phyloP scores from a whole-genome alignment of 257 asterid species.

The Solanum peruvianum region DNA sequence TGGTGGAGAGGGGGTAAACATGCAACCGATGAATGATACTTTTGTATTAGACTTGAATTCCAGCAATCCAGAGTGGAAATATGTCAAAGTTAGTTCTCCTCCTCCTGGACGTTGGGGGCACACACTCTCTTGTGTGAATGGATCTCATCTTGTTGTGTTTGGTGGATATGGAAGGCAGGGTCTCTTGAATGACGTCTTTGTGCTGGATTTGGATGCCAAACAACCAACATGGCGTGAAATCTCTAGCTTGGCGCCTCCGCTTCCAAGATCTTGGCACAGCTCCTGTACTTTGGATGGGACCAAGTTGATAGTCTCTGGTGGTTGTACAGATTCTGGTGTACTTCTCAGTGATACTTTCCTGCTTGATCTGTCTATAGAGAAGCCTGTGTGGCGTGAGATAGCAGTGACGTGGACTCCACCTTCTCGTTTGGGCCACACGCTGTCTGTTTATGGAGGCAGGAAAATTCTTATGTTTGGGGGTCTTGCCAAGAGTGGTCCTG shows the following conservation, averaged over 20 bases:
- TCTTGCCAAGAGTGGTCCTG: constrained; percentile 66
- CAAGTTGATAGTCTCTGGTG: constrained; percentile 90
- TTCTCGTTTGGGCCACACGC: constrained; percentile 78
- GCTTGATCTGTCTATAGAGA: constrained; percentile 77
- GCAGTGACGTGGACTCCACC: constrained; percentile 90
- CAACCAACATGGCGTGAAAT: constrained; percentile 87
- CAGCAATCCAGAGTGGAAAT: constrained; percentile 72
- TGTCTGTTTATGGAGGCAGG: constrained; percentile 75
- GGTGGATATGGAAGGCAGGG: constrained; percentile 97
- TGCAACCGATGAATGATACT: constrained; percentile 94
- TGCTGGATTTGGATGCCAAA: constrained; percentile 83
- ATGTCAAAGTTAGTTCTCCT: constrained; percentile 74
- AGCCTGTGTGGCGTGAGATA: constrained; percentile 82
- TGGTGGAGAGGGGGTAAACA: constrained; percentile 97
- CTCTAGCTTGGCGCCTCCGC: constrained; percentile 88
- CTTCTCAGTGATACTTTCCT: constrained; percentile 78
- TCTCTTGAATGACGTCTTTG: constrained; percentile 80
- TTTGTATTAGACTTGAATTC: constrained; percentile 81
- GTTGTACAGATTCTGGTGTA: constrained; percentile 87
- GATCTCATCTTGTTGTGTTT: constrained; percentile 75
- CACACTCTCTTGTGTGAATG: constrained; percentile 87
- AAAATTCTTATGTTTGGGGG: constrained; percentile 96
- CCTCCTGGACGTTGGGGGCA: constrained; percentile 99
- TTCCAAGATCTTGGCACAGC: constrained; percentile 97
- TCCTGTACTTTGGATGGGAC: constrained; percentile 95